Evolutionary conservation across 352 stramenopile genomes (phyloP).

Genomic region (Pythium biforme): DNA sequence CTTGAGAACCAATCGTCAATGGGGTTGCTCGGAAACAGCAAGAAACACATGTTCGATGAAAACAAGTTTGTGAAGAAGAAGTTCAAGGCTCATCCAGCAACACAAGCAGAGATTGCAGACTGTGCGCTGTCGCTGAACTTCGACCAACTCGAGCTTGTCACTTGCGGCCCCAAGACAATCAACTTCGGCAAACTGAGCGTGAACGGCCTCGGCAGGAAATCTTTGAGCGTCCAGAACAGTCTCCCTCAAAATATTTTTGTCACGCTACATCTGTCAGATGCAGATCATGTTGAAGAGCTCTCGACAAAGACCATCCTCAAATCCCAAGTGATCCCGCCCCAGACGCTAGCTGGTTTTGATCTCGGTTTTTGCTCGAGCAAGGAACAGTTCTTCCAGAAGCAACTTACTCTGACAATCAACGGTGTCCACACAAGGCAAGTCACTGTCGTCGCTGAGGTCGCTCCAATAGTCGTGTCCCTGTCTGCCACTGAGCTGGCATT

Average conservation of each 20-base stretch:
- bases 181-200: conserved; percentile 92
- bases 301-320: conserved; percentile 47
- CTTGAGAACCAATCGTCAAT: conserved; percentile 32
- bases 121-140: conserved; percentile 68
- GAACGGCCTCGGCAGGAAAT: conserved; percentile 74
- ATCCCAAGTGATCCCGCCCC: conserved; percentile 86
- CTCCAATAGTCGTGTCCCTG: conserved; percentile 85
- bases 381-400: conserved; percentile 87
- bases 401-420: conserved; percentile 87
- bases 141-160: conserved; percentile 71
- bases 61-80: conserved; percentile 92
- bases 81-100: conserved; percentile 86
- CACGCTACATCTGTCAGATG: conserved; percentile 38
- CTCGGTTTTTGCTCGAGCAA: conserved; percentile 73
- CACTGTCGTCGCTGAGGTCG: conserved; percentile 83
- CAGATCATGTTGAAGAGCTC: conserved; percentile 57
- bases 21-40: conserved; percentile 18
- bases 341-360: conserved; percentile 86
- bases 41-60: conserved; percentile 74
- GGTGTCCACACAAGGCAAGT: conserved; percentile 81
- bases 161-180: conserved; percentile 77
- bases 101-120: conserved; percentile 89
- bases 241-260: conserved; percentile 84
- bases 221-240: conserved; percentile 88
- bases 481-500: conserved; percentile 59